Evolutionary conservation across 1,139 yeast species (phyloP), one percentile per base, ranked within the genome.

Genomic region (Hanseniaspora sp.): DNA sequence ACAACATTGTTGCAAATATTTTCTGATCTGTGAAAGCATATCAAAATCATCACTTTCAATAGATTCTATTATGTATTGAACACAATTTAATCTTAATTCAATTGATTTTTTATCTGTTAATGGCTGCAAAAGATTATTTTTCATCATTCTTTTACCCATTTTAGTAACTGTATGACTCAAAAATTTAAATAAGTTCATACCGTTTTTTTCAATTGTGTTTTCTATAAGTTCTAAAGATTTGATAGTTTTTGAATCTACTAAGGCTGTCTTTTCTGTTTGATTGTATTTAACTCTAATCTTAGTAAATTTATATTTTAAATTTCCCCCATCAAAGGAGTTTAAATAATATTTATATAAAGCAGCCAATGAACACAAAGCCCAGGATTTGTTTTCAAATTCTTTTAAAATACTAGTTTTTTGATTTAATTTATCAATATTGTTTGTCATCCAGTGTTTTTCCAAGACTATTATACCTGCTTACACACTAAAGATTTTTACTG

Each of bases 81-180:
- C 71, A 0, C 75, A 64, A 5, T 67, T 65, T 12, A 67, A 59
- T 40, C 78, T 64, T 48, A 67, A 59, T 15, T 61, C 53, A 1
- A 75, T 66, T 34, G 72, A 66, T 0, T 59, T 58, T 29, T 57
- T 58, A 57, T 71, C 71, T 0, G 76, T 72, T 29, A 75, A 61
- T 0, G 79, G 79, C 55, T 75, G 80, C 17, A 75, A 58, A 4
- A 75, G 67, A 53, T 69, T 71, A 28, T 67, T 69, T 56, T 69
- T 66, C 44, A 75, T 60, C 15, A 70, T 58, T 52, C 78, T 59
- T 18, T 63, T 65, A 1, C 79, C 79, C 78, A 75, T 75, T 52
- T 70, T 71, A 0, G 79, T 74, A 0, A 63, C 58, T 1, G 77
- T 73, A 1, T 60, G 58, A 56, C 74, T 69, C 52, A 75, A 58